Percentiles rank a stretch among this genome's conserved stretches.
Evolutionary conservation across 768 basidiomycete genomes (phyloP).

Genomic region (Austroboletus festivus): DNA sequence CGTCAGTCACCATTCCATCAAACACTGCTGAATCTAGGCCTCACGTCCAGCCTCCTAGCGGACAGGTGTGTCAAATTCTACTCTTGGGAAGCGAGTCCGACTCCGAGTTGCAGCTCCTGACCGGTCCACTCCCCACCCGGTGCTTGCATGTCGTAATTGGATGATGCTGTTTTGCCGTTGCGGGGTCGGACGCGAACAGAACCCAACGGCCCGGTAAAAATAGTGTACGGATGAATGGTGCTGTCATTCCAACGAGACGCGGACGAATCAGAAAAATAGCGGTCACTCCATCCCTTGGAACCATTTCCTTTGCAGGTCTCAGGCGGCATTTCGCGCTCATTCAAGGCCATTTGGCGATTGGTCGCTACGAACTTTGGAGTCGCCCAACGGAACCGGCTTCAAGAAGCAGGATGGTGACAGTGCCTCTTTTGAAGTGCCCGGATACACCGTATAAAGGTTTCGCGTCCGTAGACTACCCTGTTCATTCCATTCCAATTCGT

Average conservation of each 20-base stretch:
- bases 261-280: constrained; percentile 17
- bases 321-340: neutral
- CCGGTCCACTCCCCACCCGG: too few relatives aligned
- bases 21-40: too few relatives aligned
- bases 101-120: too few relatives aligned
- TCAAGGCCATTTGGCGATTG: constrained; percentile 22
- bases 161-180: too few relatives aligned
- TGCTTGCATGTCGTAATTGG: neutral
- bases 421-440: neutral
- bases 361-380: neutral
- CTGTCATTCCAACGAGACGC: neutral
- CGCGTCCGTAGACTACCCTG: neutral
- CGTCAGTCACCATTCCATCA: neutral
- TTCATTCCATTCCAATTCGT: neutral
- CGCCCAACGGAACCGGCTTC: neutral
- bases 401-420: neutral
- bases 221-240: neutral
- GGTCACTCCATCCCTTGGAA: neutral
- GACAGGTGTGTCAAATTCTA: neutral
- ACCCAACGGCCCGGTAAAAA: neutral
- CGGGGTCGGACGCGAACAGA: constrained; percentile 1
- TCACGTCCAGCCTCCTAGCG: neutral
- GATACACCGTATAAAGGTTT: constrained; percentile 16
- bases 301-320: neutral
- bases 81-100: too few relatives aligned